A percentile compares a stretch with the other conserved stretches of the same genome.
These are phyloP conservation scores for Cichorium intybus DNA, from an alignment of 140 eudicot species.

Conservation along the genomic window DNA sequence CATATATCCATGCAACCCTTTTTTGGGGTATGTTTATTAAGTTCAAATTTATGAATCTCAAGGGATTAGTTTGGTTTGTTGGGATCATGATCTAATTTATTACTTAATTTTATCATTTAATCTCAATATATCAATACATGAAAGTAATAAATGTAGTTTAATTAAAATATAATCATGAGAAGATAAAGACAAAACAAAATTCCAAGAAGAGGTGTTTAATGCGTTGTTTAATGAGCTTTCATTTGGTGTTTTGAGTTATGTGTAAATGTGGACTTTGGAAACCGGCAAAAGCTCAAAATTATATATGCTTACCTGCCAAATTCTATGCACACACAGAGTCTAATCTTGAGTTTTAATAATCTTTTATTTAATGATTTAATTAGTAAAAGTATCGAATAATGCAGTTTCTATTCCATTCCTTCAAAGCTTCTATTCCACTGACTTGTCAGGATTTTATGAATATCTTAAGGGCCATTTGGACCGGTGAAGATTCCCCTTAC, in stretches of 20 bases:
- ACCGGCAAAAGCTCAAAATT: constrained; percentile 39
- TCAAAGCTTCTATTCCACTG: constrained; percentile 49
- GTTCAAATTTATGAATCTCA: constrained; percentile 43
- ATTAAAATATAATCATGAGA: constrained; percentile 13
- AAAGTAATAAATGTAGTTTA: constrained; percentile 25
- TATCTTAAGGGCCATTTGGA: constrained; percentile 32
- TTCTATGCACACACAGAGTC: constrained; percentile 31
- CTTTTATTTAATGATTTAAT: constrained; percentile 9
- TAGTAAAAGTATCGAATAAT: constrained; percentile 28
- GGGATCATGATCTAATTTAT: constrained; percentile 33
- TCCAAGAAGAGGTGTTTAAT: constrained; percentile 25
- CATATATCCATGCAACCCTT: constrained; percentile 32
- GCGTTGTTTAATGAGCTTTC: constrained; percentile 32
- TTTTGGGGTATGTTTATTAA: constrained; percentile 34
- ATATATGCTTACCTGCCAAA: constrained; percentile 30
- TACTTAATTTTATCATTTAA: constrained; percentile 6
- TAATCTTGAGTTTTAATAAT: constrained; percentile 18
- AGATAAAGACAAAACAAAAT: constrained; percentile 38
- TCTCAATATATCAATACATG: constrained; percentile 13
- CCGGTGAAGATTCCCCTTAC: constrained; percentile 39
- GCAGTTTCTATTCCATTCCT: constrained; percentile 52
- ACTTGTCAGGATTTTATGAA: constrained; percentile 39
- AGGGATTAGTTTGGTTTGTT: constrained; percentile 36
- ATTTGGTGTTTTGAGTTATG: constrained; percentile 32
- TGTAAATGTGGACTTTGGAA: constrained; percentile 47